A percentile compares a stretch with the other conserved stretches of the same genome.
phyloP scores from a whole-genome alignment of 2,329 filamentous ascomycete species.

The Fusarium algeriense region DNA sequence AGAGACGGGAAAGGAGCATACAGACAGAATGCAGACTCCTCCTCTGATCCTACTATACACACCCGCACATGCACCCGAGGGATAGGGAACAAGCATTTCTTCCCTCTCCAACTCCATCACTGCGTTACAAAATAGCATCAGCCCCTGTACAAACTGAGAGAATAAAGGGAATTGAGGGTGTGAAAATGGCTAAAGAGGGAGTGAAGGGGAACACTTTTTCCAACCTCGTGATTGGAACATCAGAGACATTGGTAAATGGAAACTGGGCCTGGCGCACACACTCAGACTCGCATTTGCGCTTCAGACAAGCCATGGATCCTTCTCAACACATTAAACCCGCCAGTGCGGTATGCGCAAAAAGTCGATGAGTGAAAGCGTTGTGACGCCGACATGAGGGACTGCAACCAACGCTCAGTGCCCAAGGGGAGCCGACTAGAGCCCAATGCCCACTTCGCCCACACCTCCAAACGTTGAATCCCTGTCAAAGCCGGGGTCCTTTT shows the following conservation, averaged over 20 bases:
- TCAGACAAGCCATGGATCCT: conserved; percentile 22
- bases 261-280: conserved; percentile 45
- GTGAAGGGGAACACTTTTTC: conserved; percentile 22
- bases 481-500: conserved; percentile 25
- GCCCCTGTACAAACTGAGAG: conserved; percentile 32
- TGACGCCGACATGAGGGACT: conserved; percentile 42
- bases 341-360: conserved; percentile 42
- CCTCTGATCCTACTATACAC: conserved; percentile 6
- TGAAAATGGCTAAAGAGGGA: conserved; percentile 22
- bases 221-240: conserved; percentile 39
- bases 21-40: conserved; percentile 6
- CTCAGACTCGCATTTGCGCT: conserved; percentile 43
- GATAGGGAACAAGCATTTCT: conserved; percentile 32
- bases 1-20: conserved; percentile 28
- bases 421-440: conserved; percentile 41
- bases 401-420: conserved; percentile 39
- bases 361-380: conserved; percentile 44
- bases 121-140: conserved; percentile 34
- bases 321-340: conserved; percentile 39
- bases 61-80: conserved; percentile 13
- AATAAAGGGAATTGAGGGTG: conserved; percentile 36
- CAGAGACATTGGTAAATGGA: conserved; percentile 42
- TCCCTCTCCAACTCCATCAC: conserved; percentile 22
- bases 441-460: conserved; percentile 47
- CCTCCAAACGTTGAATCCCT: conserved; percentile 44